Conservation (phyloP, 2,329 filamentous ascomycete genomes). For the Penicillium sp. region DNA sequence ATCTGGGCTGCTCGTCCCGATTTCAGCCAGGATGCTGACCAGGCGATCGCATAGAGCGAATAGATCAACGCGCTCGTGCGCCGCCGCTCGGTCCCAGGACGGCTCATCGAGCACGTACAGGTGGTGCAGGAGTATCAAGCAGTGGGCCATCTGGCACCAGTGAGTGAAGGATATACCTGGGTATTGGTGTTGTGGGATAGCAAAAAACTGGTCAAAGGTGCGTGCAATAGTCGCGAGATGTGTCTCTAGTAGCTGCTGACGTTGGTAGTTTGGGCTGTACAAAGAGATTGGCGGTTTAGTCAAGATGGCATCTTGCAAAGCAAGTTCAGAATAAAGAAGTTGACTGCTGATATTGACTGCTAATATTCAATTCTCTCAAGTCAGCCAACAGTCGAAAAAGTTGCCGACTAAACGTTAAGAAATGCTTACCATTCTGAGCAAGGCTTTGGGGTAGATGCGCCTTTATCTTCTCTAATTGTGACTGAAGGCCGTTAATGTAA, state of each 20-base stretch:
- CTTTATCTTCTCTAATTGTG: constrained; percentile 4
- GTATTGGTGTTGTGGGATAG: neutral
- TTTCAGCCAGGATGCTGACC: neutral
- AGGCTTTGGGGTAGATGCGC: neutral
- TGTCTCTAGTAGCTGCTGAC: constrained; percentile 3
- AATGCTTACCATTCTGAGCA: constrained; percentile 1
- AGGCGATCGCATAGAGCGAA: constrained; percentile 6
- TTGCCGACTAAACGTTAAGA: neutral
- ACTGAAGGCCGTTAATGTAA: constrained; percentile 3
- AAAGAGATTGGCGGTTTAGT: neutral
- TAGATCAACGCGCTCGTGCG: neutral
- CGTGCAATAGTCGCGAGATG: constrained; percentile 1
- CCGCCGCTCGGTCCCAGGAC: neutral
- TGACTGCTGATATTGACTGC: neutral
- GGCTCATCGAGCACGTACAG: constrained; percentile 1
- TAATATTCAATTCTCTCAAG: neutral
- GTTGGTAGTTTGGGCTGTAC: constrained; percentile 3
- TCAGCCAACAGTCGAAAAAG: neutral
- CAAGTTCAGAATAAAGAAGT: constrained; percentile 3
- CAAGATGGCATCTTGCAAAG: constrained; percentile 1
- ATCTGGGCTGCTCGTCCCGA: neutral
- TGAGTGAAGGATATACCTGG: neutral
- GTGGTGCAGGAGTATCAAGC: constrained; percentile 3
- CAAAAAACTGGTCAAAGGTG: constrained; percentile 3
- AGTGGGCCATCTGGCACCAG: neutral